Evolutionary conservation across 805 yeast species (phyloP).

Genomic region (Candida palmyrensis): DNA sequence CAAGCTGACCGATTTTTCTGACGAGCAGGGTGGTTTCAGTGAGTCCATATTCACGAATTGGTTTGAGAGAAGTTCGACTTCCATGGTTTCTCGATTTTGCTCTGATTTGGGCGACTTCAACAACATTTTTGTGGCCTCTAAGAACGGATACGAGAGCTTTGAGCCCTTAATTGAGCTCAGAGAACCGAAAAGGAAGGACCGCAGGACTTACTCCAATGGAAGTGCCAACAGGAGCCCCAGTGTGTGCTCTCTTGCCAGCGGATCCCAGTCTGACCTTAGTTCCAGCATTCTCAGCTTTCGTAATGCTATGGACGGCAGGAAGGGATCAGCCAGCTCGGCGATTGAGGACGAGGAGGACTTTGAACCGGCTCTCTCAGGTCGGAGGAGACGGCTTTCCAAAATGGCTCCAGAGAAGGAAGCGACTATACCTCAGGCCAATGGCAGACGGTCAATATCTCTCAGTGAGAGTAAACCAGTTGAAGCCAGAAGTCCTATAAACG

Average conservation of each 20-base stretch:
- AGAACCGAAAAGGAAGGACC: conserved; percentile 2
- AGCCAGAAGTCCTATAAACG: conserved; percentile 3
- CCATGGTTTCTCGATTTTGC: conserved; percentile 17
- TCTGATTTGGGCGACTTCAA: conserved; percentile 16
- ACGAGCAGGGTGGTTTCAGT: background rate
- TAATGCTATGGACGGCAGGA: conserved; percentile 1
- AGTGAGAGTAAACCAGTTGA: background rate
- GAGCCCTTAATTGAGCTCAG: conserved; percentile 32
- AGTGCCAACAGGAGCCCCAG: too few relatives aligned
- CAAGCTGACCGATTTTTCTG: conserved; percentile 13
- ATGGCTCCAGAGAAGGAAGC: background rate
- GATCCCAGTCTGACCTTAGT: conserved; percentile 1
- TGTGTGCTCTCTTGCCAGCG: too few relatives aligned
- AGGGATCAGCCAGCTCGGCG: conserved; percentile 8
- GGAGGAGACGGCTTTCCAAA: conserved; percentile 10
- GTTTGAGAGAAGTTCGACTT: conserved; percentile 17
- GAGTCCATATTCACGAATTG: conserved; percentile 7
- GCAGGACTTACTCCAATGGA: background rate
- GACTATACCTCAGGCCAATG: conserved; percentile 1
- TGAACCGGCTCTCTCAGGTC: conserved; percentile 21
- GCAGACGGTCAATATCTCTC: too few relatives aligned
- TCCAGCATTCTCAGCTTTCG: background rate
- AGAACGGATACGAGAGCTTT: conserved; percentile 26
- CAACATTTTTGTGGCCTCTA: conserved; percentile 29
- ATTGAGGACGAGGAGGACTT: conserved; percentile 18